Base-by-base conservation (phyloP, 257 asterid species). In the Cynanchum wilfordii region DNA sequence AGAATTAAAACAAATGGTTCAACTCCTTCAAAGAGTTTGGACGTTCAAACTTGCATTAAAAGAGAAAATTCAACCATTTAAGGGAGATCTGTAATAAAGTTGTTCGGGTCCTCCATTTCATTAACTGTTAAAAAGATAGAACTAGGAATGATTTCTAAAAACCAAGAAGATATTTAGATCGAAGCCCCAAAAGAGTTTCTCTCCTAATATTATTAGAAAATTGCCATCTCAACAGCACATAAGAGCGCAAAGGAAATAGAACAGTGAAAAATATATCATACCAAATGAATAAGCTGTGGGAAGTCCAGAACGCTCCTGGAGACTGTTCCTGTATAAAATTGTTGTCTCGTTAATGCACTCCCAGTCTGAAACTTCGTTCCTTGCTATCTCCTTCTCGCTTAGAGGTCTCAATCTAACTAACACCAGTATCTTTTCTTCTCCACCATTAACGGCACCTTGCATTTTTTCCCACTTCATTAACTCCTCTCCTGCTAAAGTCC, bases 351-450 rank as follows among this genome's bases (percentile, higher is more conserved):
- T 95, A 77, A 95, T 90, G 86, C 99, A 95, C 81, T 95, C 99
- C 99, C 99, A 95, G 70, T 95, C 99, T 3, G 91, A 85, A 74
- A 95, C 98, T 81, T 95, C 99, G 36, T 81, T 88, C 83, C 81
- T 83, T 22, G 85, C 72, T 52, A 86, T 84, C 89, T 95, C 99
- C 85, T 90, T 95, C 74, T 95, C 99, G 79, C 87, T 89, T 84
- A 95, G 76, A 79, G 99, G 99, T 83, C 99, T 92, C 84, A 95
- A 79, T 75, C 99, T 92, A 80, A 92, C 98, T 75, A 91, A 82
- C 75, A 95, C 99, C 84, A 92, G 56, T 81, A 95, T 92, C 89
- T 90, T 95, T 84, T 95, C 99, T 57, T 87, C 97, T 36, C 73
- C 75, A 5, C 84, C 96, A 72, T 77, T 76, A 56, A 81, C 81